Evolutionary conservation across 805 yeast genomes (phyloP).

Genomic region (Candida andamanensis): DNA sequence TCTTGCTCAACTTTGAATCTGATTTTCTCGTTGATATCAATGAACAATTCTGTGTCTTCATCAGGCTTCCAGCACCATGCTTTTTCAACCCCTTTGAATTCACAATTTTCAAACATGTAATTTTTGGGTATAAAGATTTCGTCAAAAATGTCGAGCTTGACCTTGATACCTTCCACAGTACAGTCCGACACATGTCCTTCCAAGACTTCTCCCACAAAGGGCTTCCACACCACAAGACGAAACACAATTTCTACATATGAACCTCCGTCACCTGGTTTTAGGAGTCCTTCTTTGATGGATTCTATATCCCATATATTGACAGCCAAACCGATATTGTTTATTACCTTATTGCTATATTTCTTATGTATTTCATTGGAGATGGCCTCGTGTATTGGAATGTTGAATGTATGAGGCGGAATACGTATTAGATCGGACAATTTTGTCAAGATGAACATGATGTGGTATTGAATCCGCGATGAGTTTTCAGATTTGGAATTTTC

Average conservation of each 20-base stretch:
- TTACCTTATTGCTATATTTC: constrained; percentile 81
- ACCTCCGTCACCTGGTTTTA: constrained; percentile 94
- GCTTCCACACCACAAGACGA: constrained; percentile 79
- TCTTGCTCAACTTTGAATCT: constrained; percentile 90
- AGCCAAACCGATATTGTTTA: constrained; percentile 80
- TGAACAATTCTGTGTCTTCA: constrained; percentile 68
- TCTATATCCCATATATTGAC: constrained; percentile 79
- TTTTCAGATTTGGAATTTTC: neutral
- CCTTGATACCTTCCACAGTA: constrained; percentile 80
- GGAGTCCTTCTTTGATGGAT: constrained; percentile 79
- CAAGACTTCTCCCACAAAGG: constrained; percentile 88
- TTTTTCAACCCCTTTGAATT: constrained; percentile 65
- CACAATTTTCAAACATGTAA: constrained; percentile 73
- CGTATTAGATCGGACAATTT: constrained; percentile 79
- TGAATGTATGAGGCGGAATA: constrained; percentile 81
- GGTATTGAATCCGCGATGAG: constrained; percentile 4
- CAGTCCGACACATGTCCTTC: constrained; percentile 93
- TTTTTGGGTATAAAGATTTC: constrained; percentile 86
- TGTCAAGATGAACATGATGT: constrained; percentile 80
- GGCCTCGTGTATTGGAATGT: constrained; percentile 65
- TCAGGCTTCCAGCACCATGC: constrained; percentile 95
- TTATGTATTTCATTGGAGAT: constrained; percentile 74
- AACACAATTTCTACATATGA: constrained; percentile 70
- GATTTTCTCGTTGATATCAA: constrained; percentile 88
- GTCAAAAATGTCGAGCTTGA: constrained; percentile 82